A percentile compares a stretch with the other conserved stretches of the same genome.
Conservation (phyloP, 768 basidiomycete species). For the Trametes cingulata region DNA sequence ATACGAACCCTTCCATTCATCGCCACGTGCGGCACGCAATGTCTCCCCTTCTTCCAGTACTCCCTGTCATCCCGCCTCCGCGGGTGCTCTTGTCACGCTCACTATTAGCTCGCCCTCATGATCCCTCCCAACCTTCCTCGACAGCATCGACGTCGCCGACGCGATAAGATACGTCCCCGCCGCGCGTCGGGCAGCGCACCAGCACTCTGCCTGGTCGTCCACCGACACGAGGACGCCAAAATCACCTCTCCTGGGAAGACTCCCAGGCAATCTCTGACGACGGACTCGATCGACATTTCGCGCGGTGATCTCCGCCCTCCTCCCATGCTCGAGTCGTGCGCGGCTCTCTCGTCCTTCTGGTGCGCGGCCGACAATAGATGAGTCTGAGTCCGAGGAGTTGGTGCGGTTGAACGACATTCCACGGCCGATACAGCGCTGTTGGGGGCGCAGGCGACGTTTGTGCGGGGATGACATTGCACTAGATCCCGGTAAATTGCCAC, state of each 20-base stretch:
- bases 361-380: neutral
- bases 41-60: neutral
- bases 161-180: neutral
- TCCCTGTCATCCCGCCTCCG: constrained; percentile 5
- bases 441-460: neutral
- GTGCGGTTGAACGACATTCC: neutral
- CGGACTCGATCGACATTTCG: constrained; percentile 13
- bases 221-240: neutral
- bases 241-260: neutral
- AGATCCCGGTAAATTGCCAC: constrained; percentile 5
- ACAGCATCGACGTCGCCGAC: neutral
- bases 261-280: constrained; percentile 4
- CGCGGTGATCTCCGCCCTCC: constrained; percentile 16
- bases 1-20: constrained; percentile 12
- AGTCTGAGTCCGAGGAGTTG: neutral
- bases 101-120: neutral
- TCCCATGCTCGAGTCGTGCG: neutral
- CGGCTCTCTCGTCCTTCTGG: neutral
- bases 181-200: neutral
- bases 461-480: neutral
- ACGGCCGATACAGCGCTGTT: constrained; percentile 2
- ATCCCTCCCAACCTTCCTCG: neutral
- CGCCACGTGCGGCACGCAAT: constrained; percentile 12
- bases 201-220: neutral
- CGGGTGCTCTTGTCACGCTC: constrained; percentile 8